Base-by-base conservation (phyloP, 345 rosid genomes). In the Luvunga scandens region DNA sequence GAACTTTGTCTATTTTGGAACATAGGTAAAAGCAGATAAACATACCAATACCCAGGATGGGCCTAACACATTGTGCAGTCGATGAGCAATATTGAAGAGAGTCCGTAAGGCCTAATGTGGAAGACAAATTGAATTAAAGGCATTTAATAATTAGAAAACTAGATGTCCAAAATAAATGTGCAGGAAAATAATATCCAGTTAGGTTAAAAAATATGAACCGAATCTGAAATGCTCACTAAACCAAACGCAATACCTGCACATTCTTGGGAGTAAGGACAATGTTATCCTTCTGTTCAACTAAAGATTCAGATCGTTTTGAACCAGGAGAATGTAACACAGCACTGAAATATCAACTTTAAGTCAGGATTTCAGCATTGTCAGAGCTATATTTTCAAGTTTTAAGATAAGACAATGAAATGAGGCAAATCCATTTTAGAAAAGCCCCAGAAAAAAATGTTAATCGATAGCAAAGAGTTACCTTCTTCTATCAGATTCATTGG, bases 41-140 rank as follows among this genome's bases (percentile, higher is more conserved):
- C 98, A 81, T 89, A 93, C 98, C 97, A 96, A 84, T 83, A 94
- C 95, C 99, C 99, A 96, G 25, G 99, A 96, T n/a, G 97, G 98
- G 48, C 99, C 99, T 85, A 96, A 86, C 59, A 94, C 97, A 81
- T 94, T 94, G 85, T 92, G 94, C 81, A 96, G 85, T 78, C 99
- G 87, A 88, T 92, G 98, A 80, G 98, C 93, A 77, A 96, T 79
- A 82, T 96, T 96, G 88, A 96, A 96, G 82, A 96, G 98, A 77
- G 99, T 96, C 85, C 99, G 85, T 80, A 96, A 83, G 62, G 98
- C 98, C 99, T 93, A 79, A 68, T 57, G 73, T 73, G 72, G 66
- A 88, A 83, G 78, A 83, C n/a, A 48, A 83, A 72, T 73, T 69
- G 67, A 75, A 84, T 45, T 69, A 83, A 72, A 69, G 61, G 70